These are phyloP conservation scores for Plasmodium inui DNA, from an alignment of 169 alveolate species.

Conservation along the genomic window DNA sequence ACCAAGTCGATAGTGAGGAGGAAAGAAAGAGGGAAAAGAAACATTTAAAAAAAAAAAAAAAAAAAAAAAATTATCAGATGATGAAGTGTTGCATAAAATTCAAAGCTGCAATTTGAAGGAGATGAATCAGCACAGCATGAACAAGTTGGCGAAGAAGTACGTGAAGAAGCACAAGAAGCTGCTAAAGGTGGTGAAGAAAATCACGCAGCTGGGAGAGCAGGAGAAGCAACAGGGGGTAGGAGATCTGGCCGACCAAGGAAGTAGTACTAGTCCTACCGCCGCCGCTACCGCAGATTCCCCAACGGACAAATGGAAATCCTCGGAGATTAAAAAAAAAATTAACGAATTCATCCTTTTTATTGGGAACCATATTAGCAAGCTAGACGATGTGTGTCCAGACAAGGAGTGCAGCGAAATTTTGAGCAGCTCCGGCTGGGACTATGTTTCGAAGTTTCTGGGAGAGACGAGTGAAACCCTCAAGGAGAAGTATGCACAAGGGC, in stretches of 20 bases:
- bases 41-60: neutral
- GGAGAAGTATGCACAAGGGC: neutral
- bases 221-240: neutral
- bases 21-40: conserved; percentile 21
- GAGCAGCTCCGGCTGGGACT: conserved; percentile 41
- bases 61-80: conserved; percentile 25
- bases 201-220: neutral
- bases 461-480: neutral
- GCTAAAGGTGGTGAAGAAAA: conserved; percentile 42
- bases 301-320: neutral
- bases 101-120: conserved; percentile 29
- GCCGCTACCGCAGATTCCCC: neutral
- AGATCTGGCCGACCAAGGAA: neutral
- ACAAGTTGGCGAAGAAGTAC: conserved; percentile 39
- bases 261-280: neutral
- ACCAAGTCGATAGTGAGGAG: neutral
- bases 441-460: conserved; percentile 20
- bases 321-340: conserved; percentile 6
- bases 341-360: conserved; percentile 35
- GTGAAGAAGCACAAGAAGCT: conserved; percentile 60
- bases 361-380: conserved; percentile 18
- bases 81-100: conserved; percentile 44
- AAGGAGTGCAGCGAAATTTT: conserved; percentile 24
- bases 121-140: conserved; percentile 62
- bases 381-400: conserved; percentile 19